Evolutionary conservation across 805 yeast genomes (phyloP), one percentile per base, ranked within the genome.

Genomic region (Lipomyces japonicus): DNA sequence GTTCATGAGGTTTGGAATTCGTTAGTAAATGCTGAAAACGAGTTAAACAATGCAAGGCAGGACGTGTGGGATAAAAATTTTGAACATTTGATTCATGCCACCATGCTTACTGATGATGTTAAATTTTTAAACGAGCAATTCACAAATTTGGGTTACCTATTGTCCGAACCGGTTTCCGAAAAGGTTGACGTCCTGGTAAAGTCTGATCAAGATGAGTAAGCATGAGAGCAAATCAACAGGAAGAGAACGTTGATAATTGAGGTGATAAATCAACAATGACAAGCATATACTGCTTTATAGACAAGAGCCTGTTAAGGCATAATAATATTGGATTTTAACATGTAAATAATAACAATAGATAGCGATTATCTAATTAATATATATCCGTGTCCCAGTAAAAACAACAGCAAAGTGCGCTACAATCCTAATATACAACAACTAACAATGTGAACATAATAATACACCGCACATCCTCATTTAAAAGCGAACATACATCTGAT

Each of bases 71-170:
- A 28, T 3, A 30, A 18, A 10, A 48, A 44, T 26, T 12, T 51
- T 22, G 21, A 14, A n/a, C 56, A 51, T 26, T 25, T 51, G 31
- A 12, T 43, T 3, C 36, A 22, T 23, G 56, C 56, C 12, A 19
- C 53, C 3, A 23, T 26, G 4, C 14, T 19, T 7, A 51, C 51
- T 16, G 44, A 44, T 16, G 49, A 51, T 25, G 39, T 43, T 48
- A 43, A 32, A 5, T 51, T 48, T 34, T 48, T 40, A 32, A 25
- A 39, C 6, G 42, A 31, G 18, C 46, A 48, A 26, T 22, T 22
- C 18, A 26, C 19, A 25, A 16, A 25, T 4, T 34, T n/a, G 9
- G 39, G 14, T 3, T 21, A 22, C 3, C 14, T 9, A 18, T n/a
- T 23, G 14, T 23, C 44, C 12, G 18, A 30, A n/a, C 19, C 26